A percentile compares a stretch with the other conserved stretches of the same genome.
Conservation (phyloP, 306 rosid species). For the Abrus precatorius region DNA sequence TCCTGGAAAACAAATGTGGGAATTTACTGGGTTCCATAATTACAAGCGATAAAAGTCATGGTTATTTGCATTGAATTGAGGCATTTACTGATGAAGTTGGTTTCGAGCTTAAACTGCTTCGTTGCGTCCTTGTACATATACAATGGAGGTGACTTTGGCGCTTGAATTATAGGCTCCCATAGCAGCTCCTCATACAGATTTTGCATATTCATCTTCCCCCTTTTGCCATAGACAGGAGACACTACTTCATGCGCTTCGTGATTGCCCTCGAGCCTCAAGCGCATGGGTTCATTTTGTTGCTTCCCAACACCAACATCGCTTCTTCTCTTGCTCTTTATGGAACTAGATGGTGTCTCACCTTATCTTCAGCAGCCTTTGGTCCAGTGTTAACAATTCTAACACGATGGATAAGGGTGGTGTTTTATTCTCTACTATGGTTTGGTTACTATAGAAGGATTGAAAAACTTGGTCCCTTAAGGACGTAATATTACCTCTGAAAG, state of each 20-base stretch:
- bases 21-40: not conserved
- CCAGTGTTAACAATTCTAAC: not conserved
- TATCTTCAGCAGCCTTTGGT: conserved; percentile 46
- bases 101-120: not conserved
- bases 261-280: conserved; percentile 41
- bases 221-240: conserved; percentile 35
- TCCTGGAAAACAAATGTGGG: not conserved
- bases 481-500: not conserved
- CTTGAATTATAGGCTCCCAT: conserved; percentile 34
- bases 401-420: not conserved
- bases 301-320: not conserved
- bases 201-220: conserved; percentile 11
- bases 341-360: conserved; percentile 12
- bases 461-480: conserved; percentile 36
- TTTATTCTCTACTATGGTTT: conserved; percentile 38
- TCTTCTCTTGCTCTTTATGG: conserved; percentile 34
- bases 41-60: not conserved
- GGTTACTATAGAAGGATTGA: conserved; percentile 45
- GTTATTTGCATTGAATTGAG: not conserved
- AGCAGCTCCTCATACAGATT: not conserved
- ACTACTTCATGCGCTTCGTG: conserved; percentile 38
- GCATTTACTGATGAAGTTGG: conserved; percentile 18
- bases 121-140: not conserved
- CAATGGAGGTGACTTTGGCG: conserved; percentile 40
- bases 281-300: conserved; percentile 28